Base-by-base conservation (phyloP, 139 green algal genomes). In the Chlorella sp. region DNA sequence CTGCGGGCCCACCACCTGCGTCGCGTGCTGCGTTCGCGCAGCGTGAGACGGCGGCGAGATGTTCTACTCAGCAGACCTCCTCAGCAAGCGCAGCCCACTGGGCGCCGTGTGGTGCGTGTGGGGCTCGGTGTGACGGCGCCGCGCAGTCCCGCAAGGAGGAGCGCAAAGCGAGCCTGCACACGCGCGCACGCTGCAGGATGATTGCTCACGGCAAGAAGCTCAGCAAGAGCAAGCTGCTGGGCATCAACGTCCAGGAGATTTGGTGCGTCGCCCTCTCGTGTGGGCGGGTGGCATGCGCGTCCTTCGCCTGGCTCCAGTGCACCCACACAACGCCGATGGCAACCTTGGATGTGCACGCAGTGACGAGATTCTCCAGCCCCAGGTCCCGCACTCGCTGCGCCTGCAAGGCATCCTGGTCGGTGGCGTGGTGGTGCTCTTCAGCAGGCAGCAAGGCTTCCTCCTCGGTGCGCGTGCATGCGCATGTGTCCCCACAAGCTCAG, bases 171-270 rank as follows among this genome's bases (percentile, higher is more conserved):
- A 14, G 35, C 36, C 35, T 2, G 14, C n/a, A 29, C n/a, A 29
- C 29, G 2, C 26, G 5, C 14, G 26, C 27, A 24, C 55, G 3
- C 17, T 49, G 35, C 3, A 92, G 87, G 87, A 89, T 87, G 27
- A 87, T 90, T 35, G 89, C 89, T 0, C 86, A 94, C 51, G 88
- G 89, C 69, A 88, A 86, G 31, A 91, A 88, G 72, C 75, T 94
- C 3, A 86, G 82, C 36, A 85, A 84, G 30, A 67, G 30, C 51
- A 88, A 87, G 64, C 83, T 94, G 17, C 63, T 93, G 34, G 73
- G 75, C 31, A 86, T 92, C 29, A 82, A 89, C 50, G 73, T 94
- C 0, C 31, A 74, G 6, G 78, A 90, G 50, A 77, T 87, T 27
- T 93, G 88, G 89, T 92, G 62, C 63, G 81, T n/a, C n/a, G n/a